Percentiles rank a stretch among this genome's conserved stretches.
Evolutionary conservation across 176 grass and related monocot genomes (phyloP).

Genomic region (Ampelocalamus luodianensis): DNA sequence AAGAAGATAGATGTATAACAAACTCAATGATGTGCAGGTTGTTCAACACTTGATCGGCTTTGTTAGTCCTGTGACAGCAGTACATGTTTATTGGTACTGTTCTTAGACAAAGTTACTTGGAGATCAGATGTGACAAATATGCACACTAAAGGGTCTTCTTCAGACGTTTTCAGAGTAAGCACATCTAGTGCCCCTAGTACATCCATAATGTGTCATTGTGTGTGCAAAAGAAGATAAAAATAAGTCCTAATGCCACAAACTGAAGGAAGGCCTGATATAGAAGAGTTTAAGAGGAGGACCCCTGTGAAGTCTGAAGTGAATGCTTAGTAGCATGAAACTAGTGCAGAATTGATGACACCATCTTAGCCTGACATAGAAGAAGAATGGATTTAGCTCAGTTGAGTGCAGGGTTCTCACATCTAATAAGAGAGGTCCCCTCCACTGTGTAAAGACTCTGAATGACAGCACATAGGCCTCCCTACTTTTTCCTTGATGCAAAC

Average conservation of each 20-base stretch:
- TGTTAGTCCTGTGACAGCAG: not conserved
- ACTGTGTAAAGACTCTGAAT: not conserved
- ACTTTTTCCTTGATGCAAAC: not conserved
- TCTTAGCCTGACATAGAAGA: not conserved
- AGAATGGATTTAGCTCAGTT: not conserved
- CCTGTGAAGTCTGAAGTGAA: not conserved
- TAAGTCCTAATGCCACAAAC: not conserved
- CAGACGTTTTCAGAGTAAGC: constrained; percentile 91
- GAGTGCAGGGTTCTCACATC: not conserved
- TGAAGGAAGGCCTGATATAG: not conserved
- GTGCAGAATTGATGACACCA: not conserved
- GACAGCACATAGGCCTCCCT: not conserved
- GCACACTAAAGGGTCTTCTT: constrained; percentile 72
- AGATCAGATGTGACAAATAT: constrained; percentile 85
- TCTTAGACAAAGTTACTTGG: constrained; percentile 35
- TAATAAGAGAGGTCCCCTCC: not conserved
- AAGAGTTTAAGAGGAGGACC: not conserved
- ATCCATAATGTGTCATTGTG: constrained; percentile 61
- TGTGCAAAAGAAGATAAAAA: not conserved
- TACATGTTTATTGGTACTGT: constrained; percentile 8
- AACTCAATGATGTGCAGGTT: constrained; percentile 46
- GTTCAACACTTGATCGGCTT: not conserved
- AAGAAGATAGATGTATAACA: no score
- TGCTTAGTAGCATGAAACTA: not conserved
- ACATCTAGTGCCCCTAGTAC: constrained; percentile 93